These are phyloP conservation scores for Penicillium sclerotigenum DNA, from an alignment of 2,329 filamentous ascomycete genomes.

Conservation along the genomic window DNA sequence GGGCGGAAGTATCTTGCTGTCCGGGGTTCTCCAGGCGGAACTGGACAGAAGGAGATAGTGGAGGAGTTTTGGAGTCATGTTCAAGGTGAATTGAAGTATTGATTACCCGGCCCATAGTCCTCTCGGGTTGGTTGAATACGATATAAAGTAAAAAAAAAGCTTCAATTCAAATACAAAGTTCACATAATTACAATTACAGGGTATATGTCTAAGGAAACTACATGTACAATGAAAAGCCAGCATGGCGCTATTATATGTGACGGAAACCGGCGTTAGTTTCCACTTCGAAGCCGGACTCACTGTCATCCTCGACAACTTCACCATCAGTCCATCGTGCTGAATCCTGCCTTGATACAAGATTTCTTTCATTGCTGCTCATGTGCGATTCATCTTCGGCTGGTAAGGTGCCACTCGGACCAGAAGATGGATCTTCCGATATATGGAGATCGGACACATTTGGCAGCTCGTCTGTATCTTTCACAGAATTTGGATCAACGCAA, in stretches of 20 bases:
- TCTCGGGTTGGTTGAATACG: neutral
- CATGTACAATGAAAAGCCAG: conserved; percentile 12
- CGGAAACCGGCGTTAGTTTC: conserved; percentile 20
- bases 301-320: conserved; percentile 55
- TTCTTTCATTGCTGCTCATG: conserved; percentile 7
- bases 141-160: neutral
- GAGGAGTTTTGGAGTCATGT: conserved; percentile 44
- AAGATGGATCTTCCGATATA: neutral
- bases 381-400: conserved; percentile 11
- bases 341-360: conserved; percentile 41
- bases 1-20: conserved; percentile 53
- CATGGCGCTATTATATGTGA: neutral
- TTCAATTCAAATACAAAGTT: neutral
- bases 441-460: neutral
- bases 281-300: conserved; percentile 35
- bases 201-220: conserved; percentile 8
- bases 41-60: conserved; percentile 40
- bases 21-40: conserved; percentile 29
- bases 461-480: neutral
- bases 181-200: conserved; percentile 13
- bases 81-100: conserved; percentile 40
- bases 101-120: neutral
- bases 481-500: conserved; percentile 13
- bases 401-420: neutral
- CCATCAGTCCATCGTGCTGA: conserved; percentile 65